Conservation (phyloP, 2,329 filamentous ascomycete genomes). For the Geoglossum cookeanum region DNA sequence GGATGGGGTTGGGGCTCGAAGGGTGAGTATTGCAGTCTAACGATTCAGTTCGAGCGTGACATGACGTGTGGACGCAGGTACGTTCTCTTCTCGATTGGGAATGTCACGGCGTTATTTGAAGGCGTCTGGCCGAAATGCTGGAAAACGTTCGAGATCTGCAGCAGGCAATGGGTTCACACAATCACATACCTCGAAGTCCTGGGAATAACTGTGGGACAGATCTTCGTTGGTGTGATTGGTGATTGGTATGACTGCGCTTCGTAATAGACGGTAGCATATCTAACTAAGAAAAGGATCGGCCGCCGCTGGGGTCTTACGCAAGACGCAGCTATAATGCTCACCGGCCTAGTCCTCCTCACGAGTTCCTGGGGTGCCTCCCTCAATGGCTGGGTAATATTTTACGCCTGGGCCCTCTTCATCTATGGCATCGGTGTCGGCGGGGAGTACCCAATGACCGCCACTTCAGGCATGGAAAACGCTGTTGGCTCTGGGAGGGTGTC, state of each 20-base stretch:
- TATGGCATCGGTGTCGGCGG: constrained; percentile 59
- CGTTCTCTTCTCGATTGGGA: constrained; percentile 92
- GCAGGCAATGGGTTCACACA: constrained; percentile 59
- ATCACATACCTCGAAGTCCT: constrained; percentile 84
- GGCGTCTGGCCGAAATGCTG: constrained; percentile 64
- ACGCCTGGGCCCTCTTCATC: constrained; percentile 87
- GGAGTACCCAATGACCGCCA: constrained; percentile 94
- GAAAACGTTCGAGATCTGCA: constrained; percentile 45
- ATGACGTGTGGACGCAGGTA: constrained; percentile 34
- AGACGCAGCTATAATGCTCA: constrained; percentile 84
- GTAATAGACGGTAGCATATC: neutral
- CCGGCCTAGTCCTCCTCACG: constrained; percentile 81
- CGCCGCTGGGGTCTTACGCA: constrained; percentile 92
- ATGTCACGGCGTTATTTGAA: constrained; percentile 65
- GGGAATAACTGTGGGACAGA: constrained; percentile 89
- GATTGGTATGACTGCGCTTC: constrained; percentile 32
- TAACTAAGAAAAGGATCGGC: constrained; percentile 42
- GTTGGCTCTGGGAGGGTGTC: constrained; percentile 73
- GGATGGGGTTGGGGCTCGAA: neutral
- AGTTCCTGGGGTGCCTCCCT: constrained; percentile 74
- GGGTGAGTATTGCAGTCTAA: neutral
- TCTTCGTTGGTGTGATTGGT: constrained; percentile 64
- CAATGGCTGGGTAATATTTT: constrained; percentile 94
- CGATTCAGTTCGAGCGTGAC: too few relatives aligned
- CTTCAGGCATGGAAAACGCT: constrained; percentile 82